phyloP scores from a whole-genome alignment of 2,329 filamentous ascomycete genomes.

The Colletotrichum falcatum region DNA sequence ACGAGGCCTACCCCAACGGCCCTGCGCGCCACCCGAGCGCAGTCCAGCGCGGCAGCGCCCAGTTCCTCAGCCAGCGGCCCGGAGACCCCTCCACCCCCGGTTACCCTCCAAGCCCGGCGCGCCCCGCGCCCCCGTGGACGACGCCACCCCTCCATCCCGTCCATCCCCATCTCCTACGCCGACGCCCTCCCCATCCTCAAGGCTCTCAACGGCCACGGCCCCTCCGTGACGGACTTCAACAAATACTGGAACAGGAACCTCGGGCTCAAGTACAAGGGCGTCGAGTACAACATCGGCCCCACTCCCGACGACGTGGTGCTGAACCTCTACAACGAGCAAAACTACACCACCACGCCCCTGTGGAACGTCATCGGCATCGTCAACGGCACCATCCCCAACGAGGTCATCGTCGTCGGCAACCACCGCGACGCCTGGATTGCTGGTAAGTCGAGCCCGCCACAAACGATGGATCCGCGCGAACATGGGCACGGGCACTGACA shows the following conservation, averaged over 20 bases:
- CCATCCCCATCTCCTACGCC: slow-evolving; percentile 87
- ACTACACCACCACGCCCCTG: slow-evolving; percentile 83
- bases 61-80: slow-evolving; percentile 78
- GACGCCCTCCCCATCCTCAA: slow-evolving; percentile 91
- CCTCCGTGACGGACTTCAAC: slow-evolving; percentile 79
- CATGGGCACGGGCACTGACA: neutral
- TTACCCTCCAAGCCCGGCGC: slow-evolving; percentile 94
- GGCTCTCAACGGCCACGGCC: slow-evolving; percentile 89
- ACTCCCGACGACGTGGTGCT: slow-evolving; percentile 78
- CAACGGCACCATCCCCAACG: slow-evolving; percentile 86
- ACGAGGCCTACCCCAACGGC: slow-evolving; percentile 83
- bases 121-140: slow-evolving; percentile 77
- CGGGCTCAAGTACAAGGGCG: slow-evolving; percentile 82
- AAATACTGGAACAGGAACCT: slow-evolving; percentile 76
- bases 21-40: slow-evolving; percentile 89
- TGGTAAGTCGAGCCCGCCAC: slow-evolving; percentile 8
- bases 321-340: slow-evolving; percentile 82
- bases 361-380: slow-evolving; percentile 96
- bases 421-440: slow-evolving; percentile 92
- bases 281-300: slow-evolving; percentile 87
- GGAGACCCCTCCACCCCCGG: slow-evolving; percentile 90
- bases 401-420: slow-evolving; percentile 92
- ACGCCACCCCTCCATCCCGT: slow-evolving; percentile 85
- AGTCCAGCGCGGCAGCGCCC: slow-evolving; percentile 88
- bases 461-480: neutral